Evolutionary conservation across 1,284 basidiomycete genomes (phyloP), one percentile per base, ranked within the genome.

Genomic region (Trichosporon sp.): DNA sequence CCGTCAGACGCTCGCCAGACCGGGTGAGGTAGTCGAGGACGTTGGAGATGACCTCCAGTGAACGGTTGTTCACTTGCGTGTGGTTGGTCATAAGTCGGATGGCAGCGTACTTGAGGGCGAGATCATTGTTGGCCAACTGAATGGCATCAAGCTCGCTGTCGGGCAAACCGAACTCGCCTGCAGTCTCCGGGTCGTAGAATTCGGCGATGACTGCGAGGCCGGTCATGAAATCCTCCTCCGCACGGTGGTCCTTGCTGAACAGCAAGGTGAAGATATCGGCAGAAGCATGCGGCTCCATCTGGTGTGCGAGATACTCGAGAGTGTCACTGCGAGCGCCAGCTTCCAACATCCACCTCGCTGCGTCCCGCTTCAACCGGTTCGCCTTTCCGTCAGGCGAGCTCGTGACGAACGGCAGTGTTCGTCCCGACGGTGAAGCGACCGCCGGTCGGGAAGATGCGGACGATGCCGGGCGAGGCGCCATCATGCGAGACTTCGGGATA

Each of bases 181-280:
- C 89, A 12, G 89, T 89, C 61, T 87, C 86, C 67, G 87, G 83
- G 71, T 87, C 84, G 85, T 91, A 94, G 80, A 94, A 90, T 37
- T 96, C 91, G 73, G 90, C 87, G 61, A 96, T 86, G 67, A 87
- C 87, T 1, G 88, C 86, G 67, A 99, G 85, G 0, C 92, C 97
- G 31, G 88, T 86, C 71, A 98, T 88, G 78, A 92, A 91, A 80
- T 99, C 97, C 78, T 95, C 96, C 76, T 99, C 91, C 1, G 95
- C 93, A 76, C 92, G 93, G 83, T 99, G 96, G 79, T 98, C 96
- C 75, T 92, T 93, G 80, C 95, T 97, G 86, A 99, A 99, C 61
- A 99, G 87, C 46, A 90, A 89, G 4, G 88, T 85, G n/a, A 92
- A 82, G 2, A 98, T 85, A 5, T 94, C 91, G 71, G 90, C 90